Evolutionary conservation across 2,329 filamentous ascomycete genomes (phyloP).

Genomic region (Trichoderma sp.): DNA sequence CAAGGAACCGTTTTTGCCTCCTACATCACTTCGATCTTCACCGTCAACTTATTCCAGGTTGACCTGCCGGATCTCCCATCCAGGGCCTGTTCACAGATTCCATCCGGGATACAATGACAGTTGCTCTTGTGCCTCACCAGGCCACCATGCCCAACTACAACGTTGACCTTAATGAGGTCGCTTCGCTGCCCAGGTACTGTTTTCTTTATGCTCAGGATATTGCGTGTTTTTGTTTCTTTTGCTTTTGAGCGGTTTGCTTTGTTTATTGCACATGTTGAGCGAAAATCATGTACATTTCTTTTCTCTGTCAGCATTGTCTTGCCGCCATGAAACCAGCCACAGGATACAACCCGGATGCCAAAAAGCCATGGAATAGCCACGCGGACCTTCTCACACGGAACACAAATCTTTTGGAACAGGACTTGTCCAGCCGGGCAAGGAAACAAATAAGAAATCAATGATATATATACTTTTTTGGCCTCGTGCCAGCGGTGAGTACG

Average conservation of each 20-base stretch:
- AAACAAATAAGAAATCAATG: conserved; percentile 30
- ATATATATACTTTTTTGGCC: conserved; percentile 28
- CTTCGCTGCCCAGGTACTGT: conserved; percentile 64
- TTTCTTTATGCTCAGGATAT: conserved; percentile 41
- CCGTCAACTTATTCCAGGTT: conserved; percentile 29
- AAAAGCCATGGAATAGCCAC: conserved; percentile 23
- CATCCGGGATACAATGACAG: conserved; percentile 50
- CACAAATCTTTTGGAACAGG: conserved; percentile 27
- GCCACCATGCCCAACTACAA: conserved; percentile 57
- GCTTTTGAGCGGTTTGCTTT: conserved; percentile 28
- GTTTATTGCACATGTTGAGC: conserved; percentile 31
- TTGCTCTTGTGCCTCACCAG: conserved; percentile 49
- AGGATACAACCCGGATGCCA: conserved; percentile 24
- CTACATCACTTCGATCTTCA: conserved; percentile 24
- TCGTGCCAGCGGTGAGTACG: conserved; percentile 41
- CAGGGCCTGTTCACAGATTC: conserved; percentile 32
- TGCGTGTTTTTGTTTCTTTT: conserved; percentile 30
- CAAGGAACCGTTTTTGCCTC: conserved; percentile 27
- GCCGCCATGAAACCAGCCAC: conserved; percentile 26
- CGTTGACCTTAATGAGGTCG: conserved; percentile 60
- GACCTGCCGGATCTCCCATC: conserved; percentile 31
- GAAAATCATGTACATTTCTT: conserved; percentile 35
- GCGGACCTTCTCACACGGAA: conserved; percentile 10
- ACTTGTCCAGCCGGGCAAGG: conserved; percentile 38
- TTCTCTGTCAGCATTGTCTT: conserved; percentile 27